Base-by-base conservation (phyloP, 257 asterid species). In the Thymus mandschuricus region DNA sequence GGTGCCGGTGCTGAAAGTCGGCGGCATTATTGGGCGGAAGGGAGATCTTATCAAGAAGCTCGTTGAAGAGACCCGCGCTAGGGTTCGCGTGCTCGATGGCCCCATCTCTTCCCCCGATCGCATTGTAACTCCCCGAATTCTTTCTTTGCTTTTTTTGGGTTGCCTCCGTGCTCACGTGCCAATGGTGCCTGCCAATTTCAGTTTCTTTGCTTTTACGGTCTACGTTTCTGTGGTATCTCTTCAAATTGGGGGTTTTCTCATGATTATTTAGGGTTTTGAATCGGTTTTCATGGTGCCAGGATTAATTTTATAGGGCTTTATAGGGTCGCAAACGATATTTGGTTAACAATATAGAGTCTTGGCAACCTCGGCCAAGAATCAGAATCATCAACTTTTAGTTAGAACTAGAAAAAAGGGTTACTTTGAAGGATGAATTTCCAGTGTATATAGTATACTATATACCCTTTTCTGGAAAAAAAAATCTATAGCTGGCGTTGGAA, bases 11-110 rank as follows among this genome's bases (percentile, higher is more conserved):
- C 79, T 82, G 60, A 90, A 92, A 64, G 98, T 92, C 10, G 98
- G 97, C 10, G 78, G 94, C 79, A 90, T 92, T 67, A 90, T 92
- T 61, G 98, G 97, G 72, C 89, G 96, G 48, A 90, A 87, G 63
- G 98, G 97, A 3, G 98, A 92, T 75, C 83, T 92, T 34, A 83
- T 92, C 11, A 90, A 92, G 85, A 92, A 84, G 89, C 82, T 88
- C 75, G 89, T 88, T 57, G 97, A 90, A 80, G 97, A 92, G 67
- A 89, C 97, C 8, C 85, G 91, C 0, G 95, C 97, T 35, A 72
- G 83, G 64, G 77, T 92, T 83, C 96, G 96, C 8, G 86, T 92
- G 51, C 90, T 90, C 2, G 96, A 92, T 13, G 92, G 95, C 6
- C 91, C 97, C 21, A 8, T 63, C 10, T 70, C 84, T 48, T 83